Evolutionary conservation across 2,329 filamentous ascomycete species (phyloP), one percentile per base, ranked within the genome.

Genomic region (Curvularia hawaiiensis): DNA sequence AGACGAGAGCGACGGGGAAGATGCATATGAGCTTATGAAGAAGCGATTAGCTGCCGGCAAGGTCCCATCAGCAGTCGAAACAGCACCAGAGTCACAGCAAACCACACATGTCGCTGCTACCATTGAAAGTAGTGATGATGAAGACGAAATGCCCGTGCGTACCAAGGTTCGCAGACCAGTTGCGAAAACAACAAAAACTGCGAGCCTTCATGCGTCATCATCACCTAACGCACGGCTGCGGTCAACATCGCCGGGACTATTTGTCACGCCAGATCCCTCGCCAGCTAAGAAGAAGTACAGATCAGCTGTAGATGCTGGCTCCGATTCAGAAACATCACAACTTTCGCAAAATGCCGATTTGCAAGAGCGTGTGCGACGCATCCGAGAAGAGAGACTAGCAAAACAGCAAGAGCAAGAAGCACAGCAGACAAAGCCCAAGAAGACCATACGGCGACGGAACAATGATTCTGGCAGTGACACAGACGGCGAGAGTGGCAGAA

Each of bases 361-460:
- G 68, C 81, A 87, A 59, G 89, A 88, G 8, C 84, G 96, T 0
- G 84, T 95, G 11, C 86, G 87, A 45, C 85, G 86, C 66, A 95
- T 94, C 70, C 85, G 88, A 49, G 83, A 88, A 60, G 89, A 95
- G 70, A 84, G 89, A 8, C 78, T 88, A 35, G 88, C 85, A 4
- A 86, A 82, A 50, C 89, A 95, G 85, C 84, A 20, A 82, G 43
- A 79, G 80, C 66, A 75, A 71, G 35, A 75, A 77, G 44, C 50
- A 22, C 51, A 61, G 26, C 64, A 79, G 77, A 68, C 75, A 73
- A 60, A 75, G 67, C 83, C 59, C 80, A 61, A 58, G 39, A 59
- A 64, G 49, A 20, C 54, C 1, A 56, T 66, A 52, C 56, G 67
- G 62, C 64, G 66, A n/a, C 59, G 55, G 44, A 39, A 40, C 30